phyloP scores from a whole-genome alignment of 2,329 filamentous ascomycete genomes.

The Penicillium psychrosexuale region DNA sequence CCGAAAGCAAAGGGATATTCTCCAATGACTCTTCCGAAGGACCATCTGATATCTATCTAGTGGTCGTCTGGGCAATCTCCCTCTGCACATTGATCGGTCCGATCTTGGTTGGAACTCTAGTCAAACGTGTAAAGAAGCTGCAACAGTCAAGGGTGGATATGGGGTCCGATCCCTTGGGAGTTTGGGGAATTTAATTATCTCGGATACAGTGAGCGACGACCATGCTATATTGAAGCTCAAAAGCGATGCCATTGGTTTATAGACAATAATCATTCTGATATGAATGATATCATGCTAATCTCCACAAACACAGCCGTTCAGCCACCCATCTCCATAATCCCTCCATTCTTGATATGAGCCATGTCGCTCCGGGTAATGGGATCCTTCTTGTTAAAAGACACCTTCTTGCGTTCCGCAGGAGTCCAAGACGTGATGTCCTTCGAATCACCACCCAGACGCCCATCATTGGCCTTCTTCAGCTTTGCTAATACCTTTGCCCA shows the following conservation, averaged over 20 bases:
- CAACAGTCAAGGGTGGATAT: slow-evolving; percentile 25
- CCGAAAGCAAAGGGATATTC: slow-evolving; percentile 55
- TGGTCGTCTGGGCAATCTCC: slow-evolving; percentile 57
- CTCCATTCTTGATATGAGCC: slow-evolving; percentile 38
- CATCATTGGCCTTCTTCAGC: neutral
- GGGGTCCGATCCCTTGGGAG: slow-evolving; percentile 42
- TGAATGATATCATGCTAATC: neutral
- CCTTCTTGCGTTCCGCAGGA: slow-evolving; percentile 33
- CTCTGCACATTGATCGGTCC: slow-evolving; percentile 57
- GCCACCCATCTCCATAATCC: slow-evolving; percentile 25
- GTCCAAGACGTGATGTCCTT: slow-evolving; percentile 39
- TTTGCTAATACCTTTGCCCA: neutral
- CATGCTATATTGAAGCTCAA: neutral
- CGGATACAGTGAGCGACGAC: neutral
- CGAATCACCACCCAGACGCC: slow-evolving; percentile 37
- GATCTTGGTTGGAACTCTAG: slow-evolving; percentile 50
- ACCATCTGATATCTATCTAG: slow-evolving; percentile 50
- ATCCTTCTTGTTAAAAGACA: slow-evolving; percentile 36
- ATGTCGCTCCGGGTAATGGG: slow-evolving; percentile 34
- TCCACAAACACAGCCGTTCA: neutral
- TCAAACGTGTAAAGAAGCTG: slow-evolving; percentile 46
- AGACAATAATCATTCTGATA: neutral
- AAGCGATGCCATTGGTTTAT: neutral
- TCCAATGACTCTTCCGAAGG: slow-evolving; percentile 8
- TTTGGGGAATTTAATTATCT: slow-evolving; percentile 41